Base-by-base conservation (phyloP, 2,329 filamentous ascomycete genomes). In the Ambrosiella xylebori region DNA sequence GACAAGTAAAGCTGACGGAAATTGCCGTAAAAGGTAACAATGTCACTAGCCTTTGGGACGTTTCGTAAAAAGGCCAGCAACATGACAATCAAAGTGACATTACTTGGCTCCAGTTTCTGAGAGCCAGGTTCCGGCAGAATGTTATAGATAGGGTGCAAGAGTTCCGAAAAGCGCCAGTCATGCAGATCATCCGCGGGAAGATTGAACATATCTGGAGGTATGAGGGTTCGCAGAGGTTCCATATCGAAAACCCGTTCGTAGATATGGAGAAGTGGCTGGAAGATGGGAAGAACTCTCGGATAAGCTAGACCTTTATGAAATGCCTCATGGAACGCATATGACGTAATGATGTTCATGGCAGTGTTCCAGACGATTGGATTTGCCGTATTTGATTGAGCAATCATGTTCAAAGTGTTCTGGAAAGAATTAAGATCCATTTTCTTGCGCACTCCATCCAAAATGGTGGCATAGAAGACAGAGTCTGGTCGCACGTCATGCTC, bases 371-470 rank as follows among this genome's bases (percentile, higher is more conserved):
- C 65, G 15, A 68, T 65, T 2, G 66, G 63, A 13, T 64, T 61
- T 17, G 55, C 49, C 4, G 54, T 58, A 7, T 50, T 40, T 15
- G 53, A 39, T 15, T 50, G 13, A 17, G 55, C 36, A 19, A 61
- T 61, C 4, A 61, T 45, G 7, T 39, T 40, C 17, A 61, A 19
- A 15, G 58, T 57, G 15, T 60, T 53, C 12, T 52, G 53, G 19
- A 88, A 72, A 35, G 75, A 74, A 2, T 72, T 67, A 3, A 75
- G 71, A 61, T 86, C 75, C 27, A 73, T 68, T 17, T 73, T 73
- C 3, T 67, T 66, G 63, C 88, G 87, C 56, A 86, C 84, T 38
- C 84, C 84, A 60, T 83, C 78, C 47, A 95, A 76, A 39, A 95
- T 72, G 36, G 81, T 81, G 0, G 81, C 74, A 66, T 83, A 87